Evolutionary conservation across 192 early-diverging fungal species (phyloP).

Genomic region (Polychytrium aggregatum): DNA sequence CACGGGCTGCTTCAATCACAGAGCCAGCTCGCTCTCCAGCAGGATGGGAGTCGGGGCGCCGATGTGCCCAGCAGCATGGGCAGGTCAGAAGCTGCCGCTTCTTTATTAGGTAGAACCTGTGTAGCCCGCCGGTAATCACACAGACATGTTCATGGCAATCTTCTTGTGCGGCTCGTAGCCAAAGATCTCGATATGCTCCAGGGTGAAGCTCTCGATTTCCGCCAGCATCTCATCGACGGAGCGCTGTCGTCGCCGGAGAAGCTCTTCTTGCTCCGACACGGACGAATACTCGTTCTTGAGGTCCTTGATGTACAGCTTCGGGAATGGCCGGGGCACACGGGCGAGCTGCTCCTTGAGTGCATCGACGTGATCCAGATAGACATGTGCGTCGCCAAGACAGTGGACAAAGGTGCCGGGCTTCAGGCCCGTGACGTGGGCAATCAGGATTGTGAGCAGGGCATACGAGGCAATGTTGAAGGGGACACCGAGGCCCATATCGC

Average conservation of each 20-base stretch:
- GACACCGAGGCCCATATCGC: slow-evolving; percentile 93
- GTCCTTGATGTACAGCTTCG: slow-evolving; percentile 55
- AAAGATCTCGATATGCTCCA: slow-evolving; percentile 68
- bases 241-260: no score
- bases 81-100: no score
- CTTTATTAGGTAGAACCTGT: no score
- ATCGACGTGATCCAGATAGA: slow-evolving; percentile 85
- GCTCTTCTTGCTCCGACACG: background rate
- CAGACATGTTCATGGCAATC: slow-evolving; percentile 94
- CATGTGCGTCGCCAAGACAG: slow-evolving; percentile 91
- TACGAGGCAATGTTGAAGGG: slow-evolving; percentile 99
- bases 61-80: no score
- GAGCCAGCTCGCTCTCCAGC: no score
- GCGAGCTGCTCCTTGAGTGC: slow-evolving; percentile 68
- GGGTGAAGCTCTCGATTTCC: slow-evolving; percentile 51
- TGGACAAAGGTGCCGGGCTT: slow-evolving; percentile 79
- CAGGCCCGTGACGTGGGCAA: slow-evolving; percentile 78
- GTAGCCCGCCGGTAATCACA: no score
- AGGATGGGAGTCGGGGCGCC: no score
- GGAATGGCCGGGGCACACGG: slow-evolving; percentile 72
- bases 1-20: no score
- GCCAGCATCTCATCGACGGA: slow-evolving; percentile 26
- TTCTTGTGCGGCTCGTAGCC: slow-evolving; percentile 79
- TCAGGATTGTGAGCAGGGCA: slow-evolving; percentile 77
- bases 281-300: slow-evolving; percentile 43